Evolutionary conservation across 148 eudicot species (phyloP), one percentile per base, ranked within the genome.

Genomic region (Fagopyrum homotropicum): DNA sequence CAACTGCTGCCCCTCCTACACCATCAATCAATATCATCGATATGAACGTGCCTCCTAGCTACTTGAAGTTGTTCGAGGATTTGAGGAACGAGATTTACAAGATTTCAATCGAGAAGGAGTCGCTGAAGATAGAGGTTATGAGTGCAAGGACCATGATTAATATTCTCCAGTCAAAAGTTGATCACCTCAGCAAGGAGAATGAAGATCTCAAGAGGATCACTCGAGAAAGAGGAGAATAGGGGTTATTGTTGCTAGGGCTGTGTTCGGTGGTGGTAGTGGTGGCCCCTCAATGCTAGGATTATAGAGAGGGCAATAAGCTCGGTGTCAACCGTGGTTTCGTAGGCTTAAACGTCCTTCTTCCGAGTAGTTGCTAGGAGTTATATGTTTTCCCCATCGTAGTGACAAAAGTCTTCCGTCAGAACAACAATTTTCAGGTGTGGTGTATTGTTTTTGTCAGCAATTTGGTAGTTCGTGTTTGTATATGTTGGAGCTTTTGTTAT

Each of bases 91-190:
- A 90, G 84, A 89, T 95, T 40, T 88, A 92, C 30, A 88, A 86
- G 78, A 89, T 93, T 61, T 95, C 99, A 15, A 89, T 92, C 85
- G 99, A 95, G 84, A 85, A 86, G 82, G 99, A 95, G 84, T 88
- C 98, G 1, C 75, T 95, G 81, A 95, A 92, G 88, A 92, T 92
- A 14, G 99, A 95, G 76, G 85, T 92, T 80, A 95, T 95, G 99
- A 88, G 99, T 69, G 92, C 99, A 8, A 89, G 93, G 84, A 96
- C 99, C 7, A 89, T 95, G 99, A 95, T 95, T 77, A 89, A 90
- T 86, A 83, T 92, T 76, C 98, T 95, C 74, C 98, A 95, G 80
- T 84, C 99, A 0, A 91, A 88, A 57, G 75, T 89, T 26, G 98
- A 95, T 52, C 87, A 84, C 49, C 80, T 86, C 64, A 79, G 75